Evolutionary conservation across 345 rosid genomes (phyloP), one percentile per base, ranked within the genome.

Genomic region (Viola odorata): DNA sequence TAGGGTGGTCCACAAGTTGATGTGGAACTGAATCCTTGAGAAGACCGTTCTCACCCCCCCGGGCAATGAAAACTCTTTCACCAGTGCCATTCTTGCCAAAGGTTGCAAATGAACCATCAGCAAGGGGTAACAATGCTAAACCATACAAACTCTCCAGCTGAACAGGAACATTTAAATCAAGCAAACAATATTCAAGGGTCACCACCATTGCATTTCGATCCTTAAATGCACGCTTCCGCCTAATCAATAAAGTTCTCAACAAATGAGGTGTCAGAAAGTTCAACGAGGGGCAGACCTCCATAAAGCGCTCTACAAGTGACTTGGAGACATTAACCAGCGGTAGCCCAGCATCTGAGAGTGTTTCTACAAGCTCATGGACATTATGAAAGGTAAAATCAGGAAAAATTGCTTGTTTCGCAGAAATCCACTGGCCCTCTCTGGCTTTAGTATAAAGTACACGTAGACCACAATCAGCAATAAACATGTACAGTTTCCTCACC

Each of bases 341-440:
- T 62, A 91, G 84, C 75, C 95, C 91, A 73, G 89, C 90, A 75
- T 78, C 95, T 40, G 91, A 81, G 71, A 91, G 74, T 60, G 84
- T 95, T 69, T 88, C 87, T 39, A 77, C 75, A 57, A 91, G 87
- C 73, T 91, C 96, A 64, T 71, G 69, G 57, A 75, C 79, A 75
- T 74, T 88, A 37, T 70, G 71, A 70, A 91, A 91, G 50, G 77
- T 60, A 72, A 84, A 88, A 82, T 88, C 98, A 68, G 98, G 98
- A 69, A 81, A 86, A 55, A 91, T 79, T 64, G 91, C 91, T 73
- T 86, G 98, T 67, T 81, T 91, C 58, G 96, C 84, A 73, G 96
- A 80, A 74, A 86, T 74, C 98, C 98, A 91, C 63, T 86, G 95
- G 5, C 96, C 98, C 47, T 85, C 87, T 81, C 95, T 85, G 70